Percentiles rank a stretch among this genome's conserved stretches.
phyloP scores from a whole-genome alignment of 2,329 filamentous ascomycete species.

The Aspergillus latus region DNA sequence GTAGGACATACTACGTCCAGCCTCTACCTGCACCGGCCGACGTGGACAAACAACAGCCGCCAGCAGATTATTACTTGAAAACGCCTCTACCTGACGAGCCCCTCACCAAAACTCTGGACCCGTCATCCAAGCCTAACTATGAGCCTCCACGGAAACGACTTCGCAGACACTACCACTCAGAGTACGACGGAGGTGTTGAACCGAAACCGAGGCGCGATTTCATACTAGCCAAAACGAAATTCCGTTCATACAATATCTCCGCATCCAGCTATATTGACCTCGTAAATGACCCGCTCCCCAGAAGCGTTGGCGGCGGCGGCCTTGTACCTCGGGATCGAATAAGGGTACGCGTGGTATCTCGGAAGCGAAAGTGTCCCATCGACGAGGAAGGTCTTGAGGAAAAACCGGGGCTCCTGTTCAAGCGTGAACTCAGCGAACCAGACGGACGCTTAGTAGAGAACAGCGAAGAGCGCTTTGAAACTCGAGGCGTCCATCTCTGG shows the following conservation, averaged over 20 bases:
- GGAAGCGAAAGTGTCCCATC: conserved; percentile 42
- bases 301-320: conserved; percentile 19
- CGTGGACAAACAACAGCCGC: conserved; percentile 19
- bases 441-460: conserved; percentile 29
- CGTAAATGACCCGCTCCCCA: conserved; percentile 40
- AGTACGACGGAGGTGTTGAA: conserved; percentile 35
- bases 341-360: conserved; percentile 43
- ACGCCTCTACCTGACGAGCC: conserved; percentile 30
- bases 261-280: conserved; percentile 45
- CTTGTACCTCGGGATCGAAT: conserved; percentile 40
- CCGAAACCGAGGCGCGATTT: conserved; percentile 36
- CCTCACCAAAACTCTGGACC: conserved; percentile 29
- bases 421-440: conserved; percentile 28
- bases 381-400: conserved; percentile 33
- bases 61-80: conserved; percentile 13
- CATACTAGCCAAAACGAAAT: conserved; percentile 47
- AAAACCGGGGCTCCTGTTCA: conserved; percentile 28
- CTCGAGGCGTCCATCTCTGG: conserved; percentile 44
- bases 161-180: conserved; percentile 40
- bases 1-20: conserved; percentile 65
- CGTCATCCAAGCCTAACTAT: conserved; percentile 32
- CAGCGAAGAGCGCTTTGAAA: conserved; percentile 41
- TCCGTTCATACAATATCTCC: conserved; percentile 43
- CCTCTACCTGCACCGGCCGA: conserved; percentile 35
- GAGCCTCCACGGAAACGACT: conserved; percentile 40